Conservation (phyloP, 805 yeast genomes). For the Metschnikowia lochheadii region DNA sequence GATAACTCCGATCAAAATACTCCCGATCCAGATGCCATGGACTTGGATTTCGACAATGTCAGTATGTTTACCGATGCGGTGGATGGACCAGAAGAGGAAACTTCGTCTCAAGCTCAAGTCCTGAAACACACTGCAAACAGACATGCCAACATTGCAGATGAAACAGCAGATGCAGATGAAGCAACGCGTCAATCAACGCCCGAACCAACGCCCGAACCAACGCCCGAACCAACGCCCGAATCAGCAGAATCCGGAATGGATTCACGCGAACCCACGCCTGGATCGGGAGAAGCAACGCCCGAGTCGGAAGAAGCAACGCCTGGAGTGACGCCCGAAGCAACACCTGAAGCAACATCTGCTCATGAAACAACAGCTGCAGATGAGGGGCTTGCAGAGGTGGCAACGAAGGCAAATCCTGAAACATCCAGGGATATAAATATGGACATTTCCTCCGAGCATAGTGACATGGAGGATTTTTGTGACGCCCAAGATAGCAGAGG, state of each 20-base stretch:
- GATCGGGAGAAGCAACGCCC: no score
- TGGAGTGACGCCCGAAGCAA: no score
- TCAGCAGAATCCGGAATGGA: no score
- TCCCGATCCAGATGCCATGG: not conserved
- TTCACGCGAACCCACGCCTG: no score
- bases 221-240: no score
- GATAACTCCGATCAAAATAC: not conserved
- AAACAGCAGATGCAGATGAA: not conserved
- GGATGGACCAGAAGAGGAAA: not conserved
- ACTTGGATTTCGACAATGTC: not conserved
- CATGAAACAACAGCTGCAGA: not conserved
- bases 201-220: no score
- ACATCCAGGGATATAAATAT: not conserved
- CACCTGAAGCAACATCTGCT: not conserved
- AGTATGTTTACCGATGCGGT: not conserved
- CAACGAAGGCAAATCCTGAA: not conserved
- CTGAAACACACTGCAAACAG: not conserved
- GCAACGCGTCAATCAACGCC: not conserved
- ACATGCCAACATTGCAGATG: not conserved
- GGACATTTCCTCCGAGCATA: not conserved
- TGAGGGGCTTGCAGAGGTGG: not conserved
- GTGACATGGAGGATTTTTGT: not conserved
- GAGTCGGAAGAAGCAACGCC: no score
- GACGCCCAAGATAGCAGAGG: slow-evolving; percentile 1
- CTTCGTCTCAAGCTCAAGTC: no score